Evolutionary conservation across 805 yeast species (phyloP).

Genomic region (Lachancea nothofagi): DNA sequence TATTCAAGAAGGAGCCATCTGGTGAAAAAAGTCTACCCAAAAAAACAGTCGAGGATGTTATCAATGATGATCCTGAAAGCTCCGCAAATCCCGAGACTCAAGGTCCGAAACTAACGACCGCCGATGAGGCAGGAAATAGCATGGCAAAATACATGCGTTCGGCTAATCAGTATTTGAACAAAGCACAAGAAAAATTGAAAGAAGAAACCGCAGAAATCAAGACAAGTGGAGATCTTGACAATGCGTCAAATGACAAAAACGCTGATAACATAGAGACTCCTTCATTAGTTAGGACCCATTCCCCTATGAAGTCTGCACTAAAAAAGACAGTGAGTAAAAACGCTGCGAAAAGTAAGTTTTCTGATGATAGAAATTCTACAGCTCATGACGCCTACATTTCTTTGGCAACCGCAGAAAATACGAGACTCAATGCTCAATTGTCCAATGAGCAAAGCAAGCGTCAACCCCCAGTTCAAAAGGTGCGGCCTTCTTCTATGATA

Average conservation of each 20-base stretch:
- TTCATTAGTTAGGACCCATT: conserved; percentile 12
- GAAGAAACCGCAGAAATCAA: neutral
- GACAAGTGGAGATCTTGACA: neutral
- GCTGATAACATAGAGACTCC: neutral
- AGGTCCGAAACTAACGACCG: neutral
- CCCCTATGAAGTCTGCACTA: conserved; percentile 44
- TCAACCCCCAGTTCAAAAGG: conserved; percentile 11
- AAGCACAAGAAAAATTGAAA: neutral
- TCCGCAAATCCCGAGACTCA: too few relatives aligned
- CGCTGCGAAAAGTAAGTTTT: conserved; percentile 16
- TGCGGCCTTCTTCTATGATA: conserved; percentile 24
- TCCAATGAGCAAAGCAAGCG: conserved; percentile 31
- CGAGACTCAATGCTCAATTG: conserved; percentile 61
- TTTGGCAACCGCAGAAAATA: conserved; percentile 72
- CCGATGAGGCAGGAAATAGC: conserved; percentile 12
- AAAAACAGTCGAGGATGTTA: conserved; percentile 7
- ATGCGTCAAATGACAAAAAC: neutral
- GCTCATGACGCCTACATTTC: conserved; percentile 64
- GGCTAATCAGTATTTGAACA: conserved; percentile 29
- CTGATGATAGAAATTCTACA: conserved; percentile 29
- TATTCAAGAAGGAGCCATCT: neutral
- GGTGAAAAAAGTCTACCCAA: neutral
- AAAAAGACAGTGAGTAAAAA: conserved; percentile 28
- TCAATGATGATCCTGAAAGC: neutral
- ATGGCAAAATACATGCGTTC: conserved; percentile 48